Base-by-base conservation (phyloP, 306 rosid species). In the Luffa acutangula region DNA sequence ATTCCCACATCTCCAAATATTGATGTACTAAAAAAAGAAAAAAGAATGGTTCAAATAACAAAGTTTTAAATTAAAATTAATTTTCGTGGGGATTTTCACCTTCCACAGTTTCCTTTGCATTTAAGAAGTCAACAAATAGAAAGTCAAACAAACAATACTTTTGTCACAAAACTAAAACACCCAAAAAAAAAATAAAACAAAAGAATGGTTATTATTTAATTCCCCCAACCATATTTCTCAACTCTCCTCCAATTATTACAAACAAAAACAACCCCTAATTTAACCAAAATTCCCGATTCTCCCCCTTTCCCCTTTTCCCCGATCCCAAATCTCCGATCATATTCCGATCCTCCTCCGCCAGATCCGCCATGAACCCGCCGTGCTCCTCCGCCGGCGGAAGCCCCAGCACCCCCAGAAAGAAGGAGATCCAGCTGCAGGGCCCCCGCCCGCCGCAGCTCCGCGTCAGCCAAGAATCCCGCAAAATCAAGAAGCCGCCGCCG, bases 401-500 rank as follows among this genome's bases (percentile, higher is more conserved):
- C 1, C 76, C 85, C 3, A 72, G 89, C 12, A 88, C 91, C 65
- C 78, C 93, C 3, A 78, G 79, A 0, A 87, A 78, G 81, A 85
- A 80, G 72, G 97, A 89, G 82, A 58, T 88, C 39, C 97, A 89
- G 17, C 80, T 94, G 42, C 97, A 86, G 72, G 98, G 98, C 21
- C 89, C 91, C 18, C 95, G 97, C 6, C 98, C 97, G 1, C 79
- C 95, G 4, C 97, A 91, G 0, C 93, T 94, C 78, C 85, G 78
- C 45, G 90, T 94, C 90, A 91, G 76, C 83, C 89, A 89, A 76
- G 93, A 86, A 0, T 95, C 98, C 6, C 90, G 84, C 88, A 87
- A 86, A 85, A 95, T 92, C 85, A 81, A 83, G 12, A 95, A 95
- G 81, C 98, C 87, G 20, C 89, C 97, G 9, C 93, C 82, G 4